A percentile compares a stretch with the other conserved stretches of the same genome.
These are phyloP conservation scores for Thalassiosira delicatula DNA, from an alignment of 352 stramenopile genomes.

Conservation along the genomic window DNA sequence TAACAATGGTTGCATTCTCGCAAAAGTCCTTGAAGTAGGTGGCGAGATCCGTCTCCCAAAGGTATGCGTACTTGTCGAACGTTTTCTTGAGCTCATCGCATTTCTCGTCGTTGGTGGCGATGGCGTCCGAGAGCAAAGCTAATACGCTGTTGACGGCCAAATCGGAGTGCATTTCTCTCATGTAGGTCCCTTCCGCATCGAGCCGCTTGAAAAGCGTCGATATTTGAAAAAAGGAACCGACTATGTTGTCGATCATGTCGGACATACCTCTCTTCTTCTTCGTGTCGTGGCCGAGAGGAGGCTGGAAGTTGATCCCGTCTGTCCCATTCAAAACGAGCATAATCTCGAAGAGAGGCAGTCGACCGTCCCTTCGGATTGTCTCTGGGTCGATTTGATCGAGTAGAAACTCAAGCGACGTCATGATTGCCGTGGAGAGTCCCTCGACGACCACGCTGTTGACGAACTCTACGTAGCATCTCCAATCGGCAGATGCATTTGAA, in stretches of 20 bases:
- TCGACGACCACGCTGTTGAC: conserved; percentile 97
- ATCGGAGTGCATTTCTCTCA: conserved; percentile 97
- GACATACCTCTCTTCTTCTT: conserved; percentile 93
- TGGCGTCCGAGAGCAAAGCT: conserved; percentile 91
- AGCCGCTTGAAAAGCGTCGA: conserved; percentile 95
- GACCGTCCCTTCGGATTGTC: conserved; percentile 72
- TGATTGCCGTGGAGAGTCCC: conserved; percentile 88
- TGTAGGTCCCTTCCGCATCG: conserved; percentile 95
- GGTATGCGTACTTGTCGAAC: conserved; percentile 94
- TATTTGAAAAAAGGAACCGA: conserved; percentile 95
- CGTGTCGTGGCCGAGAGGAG: conserved; percentile 64
- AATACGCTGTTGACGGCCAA: conserved; percentile 93
- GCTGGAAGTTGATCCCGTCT: conserved; percentile 80
- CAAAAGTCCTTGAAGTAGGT: conserved; percentile 93
- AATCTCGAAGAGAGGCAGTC: conserved; percentile 95
- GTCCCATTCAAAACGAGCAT: conserved; percentile 91
- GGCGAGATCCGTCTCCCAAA: conserved; percentile 95
- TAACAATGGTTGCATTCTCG: conserved; percentile 82
- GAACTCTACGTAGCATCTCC: conserved; percentile 97
- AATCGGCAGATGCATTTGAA: conserved; percentile 92
- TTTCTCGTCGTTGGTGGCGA: conserved; percentile 92
- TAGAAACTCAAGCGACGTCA: conserved; percentile 89
- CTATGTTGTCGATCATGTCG: conserved; percentile 94
- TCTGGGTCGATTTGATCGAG: conserved; percentile 92
- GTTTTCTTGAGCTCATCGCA: conserved; percentile 91